A percentile compares a stretch with the other conserved stretches of the same genome.
Conservation (phyloP, 208 protist species). For the Herpetomonas tarakana region DNA sequence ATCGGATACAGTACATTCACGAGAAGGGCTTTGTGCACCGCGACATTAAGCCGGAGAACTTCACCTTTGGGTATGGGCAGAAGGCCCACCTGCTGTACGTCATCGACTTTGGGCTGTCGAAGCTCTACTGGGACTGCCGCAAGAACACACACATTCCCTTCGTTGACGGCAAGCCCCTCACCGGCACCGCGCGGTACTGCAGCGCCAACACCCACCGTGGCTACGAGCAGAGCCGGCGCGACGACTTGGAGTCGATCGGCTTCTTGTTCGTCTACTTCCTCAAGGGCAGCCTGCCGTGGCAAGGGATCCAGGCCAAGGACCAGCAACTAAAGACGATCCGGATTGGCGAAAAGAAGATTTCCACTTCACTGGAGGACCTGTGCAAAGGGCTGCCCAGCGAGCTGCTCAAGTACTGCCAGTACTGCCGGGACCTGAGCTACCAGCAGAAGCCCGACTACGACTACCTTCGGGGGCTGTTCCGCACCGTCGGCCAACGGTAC, state of each 20-base stretch:
- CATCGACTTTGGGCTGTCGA: conserved; percentile 99
- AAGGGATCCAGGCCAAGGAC: conserved; percentile 84
- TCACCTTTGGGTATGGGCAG: conserved; percentile 60
- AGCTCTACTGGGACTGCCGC: conserved; percentile 96
- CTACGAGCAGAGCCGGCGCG: conserved; percentile 94
- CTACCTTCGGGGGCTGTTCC: conserved; percentile 71
- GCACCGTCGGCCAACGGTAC: conserved; percentile 27
- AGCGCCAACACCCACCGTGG: conserved; percentile 98
- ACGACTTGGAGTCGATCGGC: conserved; percentile 93
- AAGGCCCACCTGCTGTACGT: conserved; percentile 87
- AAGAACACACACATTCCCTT: conserved; percentile 97
- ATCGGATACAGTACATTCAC: conserved; percentile 85
- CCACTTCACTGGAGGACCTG: conserved; percentile 57
- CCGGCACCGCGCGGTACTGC: conserved; percentile 99
- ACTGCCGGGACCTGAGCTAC: conserved; percentile 77
- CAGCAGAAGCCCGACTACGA: conserved; percentile 79
- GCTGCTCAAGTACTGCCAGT: conserved; percentile 67
- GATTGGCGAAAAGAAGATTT: conserved; percentile 86
- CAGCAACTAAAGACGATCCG: conserved; percentile 69
- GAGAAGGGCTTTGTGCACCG: conserved; percentile 80
- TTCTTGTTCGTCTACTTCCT: conserved; percentile 94
- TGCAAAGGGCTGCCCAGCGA: conserved; percentile 64
- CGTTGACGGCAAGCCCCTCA: conserved; percentile 97
- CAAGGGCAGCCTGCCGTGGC: conserved; percentile 91
- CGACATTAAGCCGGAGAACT: conserved; percentile 92